Evolutionary conservation across 345 rosid species (phyloP), one percentile per base, ranked within the genome.

Genomic region (Linum trigynum): DNA sequence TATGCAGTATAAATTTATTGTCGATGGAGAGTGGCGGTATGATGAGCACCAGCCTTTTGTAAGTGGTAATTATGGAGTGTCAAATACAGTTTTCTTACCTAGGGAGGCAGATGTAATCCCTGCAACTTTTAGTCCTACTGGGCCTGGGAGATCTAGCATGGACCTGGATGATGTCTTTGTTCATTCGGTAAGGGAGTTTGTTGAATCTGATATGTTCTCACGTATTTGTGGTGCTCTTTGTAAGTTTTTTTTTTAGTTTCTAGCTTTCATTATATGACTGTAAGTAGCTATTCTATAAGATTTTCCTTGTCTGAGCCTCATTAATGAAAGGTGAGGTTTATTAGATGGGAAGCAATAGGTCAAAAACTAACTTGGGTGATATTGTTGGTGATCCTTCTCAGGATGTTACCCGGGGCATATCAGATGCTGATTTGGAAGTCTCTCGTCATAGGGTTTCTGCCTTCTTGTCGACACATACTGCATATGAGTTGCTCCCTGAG

Each of bases 11-110:
- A 95, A 91, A 73, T 95, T 95, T 74, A 75, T 55, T 71, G 91
- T 95, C 60, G 99, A 95, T 80, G 97, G 86, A 75, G 85, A 89
- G 71, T 89, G 98, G 99, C 83, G 83, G 72, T 85, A 91, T 38
- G 99, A 91, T 80, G 94, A 89, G 72, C 85, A 71, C 39, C 89
- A 82, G 73, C 83, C 84, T 40, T 72, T 65, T 75, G 84, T 85
- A 59, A 76, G 55, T 15, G 81, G 86, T 56, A 76, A 70, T 66
- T 89, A 73, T 75, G 99, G 95, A 66, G 62, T 80, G 59, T 86
- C 89, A 76, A 95, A 95, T 78, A 85, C 84, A 55, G 65, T 91
- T 70, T 71, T 77, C 64, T 69, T 88, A 75, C 69, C 82, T 57
- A 71, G 71, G 43, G 89, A 85, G 58, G 79, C 80, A 45, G 80